A percentile compares a stretch with the other conserved stretches of the same genome.
These are phyloP conservation scores for Ustilago bromivora DNA, from an alignment of 1,284 basidiomycete genomes.

Conservation along the genomic window DNA sequence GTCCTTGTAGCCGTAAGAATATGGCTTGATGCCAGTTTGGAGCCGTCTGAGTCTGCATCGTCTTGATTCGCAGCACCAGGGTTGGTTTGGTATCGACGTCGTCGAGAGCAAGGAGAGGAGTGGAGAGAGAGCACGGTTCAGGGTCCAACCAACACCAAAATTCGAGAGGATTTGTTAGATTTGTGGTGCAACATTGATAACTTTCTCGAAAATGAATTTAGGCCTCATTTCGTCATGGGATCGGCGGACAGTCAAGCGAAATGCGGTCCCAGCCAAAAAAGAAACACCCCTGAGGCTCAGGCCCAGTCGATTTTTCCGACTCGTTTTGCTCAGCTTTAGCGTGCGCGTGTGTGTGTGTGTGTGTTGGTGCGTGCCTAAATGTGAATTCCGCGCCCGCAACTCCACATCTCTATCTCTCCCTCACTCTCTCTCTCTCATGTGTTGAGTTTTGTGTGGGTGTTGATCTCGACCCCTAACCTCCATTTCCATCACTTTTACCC, in stretches of 20 bases:
- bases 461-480: constrained; percentile 13
- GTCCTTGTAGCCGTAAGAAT: constrained; percentile 52
- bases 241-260: constrained; percentile 4
- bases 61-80: not conserved
- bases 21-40: constrained; percentile 58
- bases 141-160: constrained; percentile 15
- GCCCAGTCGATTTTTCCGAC: not conserved
- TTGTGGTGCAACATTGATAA: not conserved
- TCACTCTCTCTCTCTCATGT: not conserved
- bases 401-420: constrained; percentile 12
- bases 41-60: constrained; percentile 26
- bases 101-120: not conserved
- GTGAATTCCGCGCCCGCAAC: constrained; percentile 13
- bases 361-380: not conserved
- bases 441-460: not conserved
- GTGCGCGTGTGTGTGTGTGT: constrained; percentile 4
- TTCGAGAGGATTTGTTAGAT: not conserved
- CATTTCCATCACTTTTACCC: not conserved
- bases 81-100: not conserved
- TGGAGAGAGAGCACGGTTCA: constrained; percentile 8
- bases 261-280: not conserved
- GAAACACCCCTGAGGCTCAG: constrained; percentile 2
- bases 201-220: not conserved
- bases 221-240: constrained; percentile 8
- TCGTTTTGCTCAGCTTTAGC: not conserved